These are phyloP conservation scores for Mycena sp. DNA, from an alignment of 1,284 basidiomycete species.

Conservation along the genomic window DNA sequence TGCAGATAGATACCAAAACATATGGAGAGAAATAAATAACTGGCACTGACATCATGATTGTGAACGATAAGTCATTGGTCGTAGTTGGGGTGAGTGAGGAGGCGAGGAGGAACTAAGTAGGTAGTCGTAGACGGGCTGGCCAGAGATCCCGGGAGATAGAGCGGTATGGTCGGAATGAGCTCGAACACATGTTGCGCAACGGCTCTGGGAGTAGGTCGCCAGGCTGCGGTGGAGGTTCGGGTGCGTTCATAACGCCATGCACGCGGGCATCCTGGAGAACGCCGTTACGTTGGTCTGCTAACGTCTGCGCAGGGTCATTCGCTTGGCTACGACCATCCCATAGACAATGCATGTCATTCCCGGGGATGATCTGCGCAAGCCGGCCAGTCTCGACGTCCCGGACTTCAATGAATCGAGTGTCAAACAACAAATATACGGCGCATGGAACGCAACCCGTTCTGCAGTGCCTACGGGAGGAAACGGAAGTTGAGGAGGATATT, in stretches of 20 bases:
- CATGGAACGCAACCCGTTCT: constrained; percentile 83
- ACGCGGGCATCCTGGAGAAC: constrained; percentile 77
- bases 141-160: constrained; percentile 59
- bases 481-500: neutral
- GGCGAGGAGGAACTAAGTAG: constrained; percentile 29
- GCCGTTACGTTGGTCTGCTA: constrained; percentile 73
- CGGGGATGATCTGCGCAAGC: constrained; percentile 90
- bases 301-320: constrained; percentile 47
- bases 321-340: constrained; percentile 84
- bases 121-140: constrained; percentile 28
- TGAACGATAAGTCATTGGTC: constrained; percentile 20
- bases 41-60: constrained; percentile 3
- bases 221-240: constrained; percentile 51
- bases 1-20: constrained; percentile 6
- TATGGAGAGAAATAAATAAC: constrained; percentile 13
- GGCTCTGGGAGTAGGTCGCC: constrained; percentile 52
- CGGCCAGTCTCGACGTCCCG: constrained; percentile 87
- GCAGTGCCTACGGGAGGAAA: constrained; percentile 54
- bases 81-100: constrained; percentile 26
- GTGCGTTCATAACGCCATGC: constrained; percentile 77
- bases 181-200: constrained; percentile 83
- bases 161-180: constrained; percentile 79
- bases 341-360: constrained; percentile 86
- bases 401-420: constrained; percentile 84
- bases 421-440: constrained; percentile 84